These are phyloP conservation scores for Podila verticillata DNA, from an alignment of 192 early-diverging fungal genomes.

Conservation along the genomic window DNA sequence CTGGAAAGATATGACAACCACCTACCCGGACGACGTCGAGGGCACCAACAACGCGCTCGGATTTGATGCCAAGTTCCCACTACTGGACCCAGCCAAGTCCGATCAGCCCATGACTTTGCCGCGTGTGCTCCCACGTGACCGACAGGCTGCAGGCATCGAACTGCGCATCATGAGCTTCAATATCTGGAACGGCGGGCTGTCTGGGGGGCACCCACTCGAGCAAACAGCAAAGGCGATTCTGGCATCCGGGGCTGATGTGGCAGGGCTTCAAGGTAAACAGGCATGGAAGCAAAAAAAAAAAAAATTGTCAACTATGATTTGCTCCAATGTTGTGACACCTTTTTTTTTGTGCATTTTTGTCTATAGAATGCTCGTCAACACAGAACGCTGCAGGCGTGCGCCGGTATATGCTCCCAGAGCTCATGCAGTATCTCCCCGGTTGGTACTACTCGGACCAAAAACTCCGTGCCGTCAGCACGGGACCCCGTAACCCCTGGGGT, in stretches of 20 bases:
- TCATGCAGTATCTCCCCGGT: conserved; percentile 38
- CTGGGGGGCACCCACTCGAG: conserved; percentile 18
- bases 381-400: conserved; percentile 8
- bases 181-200: conserved; percentile 50
- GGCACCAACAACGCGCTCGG: conserved; percentile 45
- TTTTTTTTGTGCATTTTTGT: not conserved
- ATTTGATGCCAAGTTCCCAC: conserved; percentile 19
- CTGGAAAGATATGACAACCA: conserved; percentile 14
- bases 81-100: conserved; percentile 6
- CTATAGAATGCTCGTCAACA: conserved; percentile 29
- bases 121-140: conserved; percentile 32
- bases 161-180: conserved; percentile 53
- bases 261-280: conserved; percentile 48
- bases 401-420: conserved; percentile 44
- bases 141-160: conserved; percentile 39
- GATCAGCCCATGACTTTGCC: conserved; percentile 22
- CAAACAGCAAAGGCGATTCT: conserved; percentile 51
- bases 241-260: conserved; percentile 49
- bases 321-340: too few relatives aligned
- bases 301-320: not conserved
- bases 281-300: not conserved
- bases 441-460: conserved; percentile 52
- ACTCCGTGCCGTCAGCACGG: conserved; percentile 12
- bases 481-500: conserved; percentile 46
- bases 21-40: conserved; percentile 24